Evolutionary conservation across 2,329 filamentous ascomycete genomes (phyloP).

Genomic region (Colletotrichum acutatum): DNA sequence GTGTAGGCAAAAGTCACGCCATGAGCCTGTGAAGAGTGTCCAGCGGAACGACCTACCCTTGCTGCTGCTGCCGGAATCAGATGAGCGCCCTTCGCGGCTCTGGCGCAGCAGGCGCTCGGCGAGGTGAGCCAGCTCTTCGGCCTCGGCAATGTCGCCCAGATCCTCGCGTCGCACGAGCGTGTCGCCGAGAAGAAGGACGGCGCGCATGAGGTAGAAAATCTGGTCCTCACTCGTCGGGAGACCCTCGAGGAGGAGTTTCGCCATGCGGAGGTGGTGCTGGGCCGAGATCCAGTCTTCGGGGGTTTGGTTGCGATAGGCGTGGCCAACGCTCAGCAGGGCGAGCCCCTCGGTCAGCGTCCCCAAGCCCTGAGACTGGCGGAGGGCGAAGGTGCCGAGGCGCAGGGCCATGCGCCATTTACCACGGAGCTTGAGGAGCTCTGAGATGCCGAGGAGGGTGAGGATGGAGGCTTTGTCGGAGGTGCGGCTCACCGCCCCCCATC

Average conservation of each 20-base stretch:
- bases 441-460: conserved; percentile 30
- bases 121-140: conserved; percentile 28
- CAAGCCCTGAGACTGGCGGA: conserved; percentile 24
- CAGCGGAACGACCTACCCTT: conserved; percentile 26
- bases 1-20: conserved; percentile 37
- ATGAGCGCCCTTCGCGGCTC: conserved; percentile 10
- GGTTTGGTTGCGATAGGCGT: conserved; percentile 35
- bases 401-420: conserved; percentile 34
- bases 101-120: conserved; percentile 32
- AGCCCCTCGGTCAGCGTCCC: conserved; percentile 34
- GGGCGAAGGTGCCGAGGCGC: conserved; percentile 19
- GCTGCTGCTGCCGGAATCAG: no score
- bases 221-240: conserved; percentile 30
- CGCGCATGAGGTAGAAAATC: conserved; percentile 36
- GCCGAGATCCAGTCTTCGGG: conserved; percentile 33
- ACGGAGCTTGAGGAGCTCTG: conserved; percentile 33
- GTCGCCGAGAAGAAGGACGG: conserved; percentile 37
- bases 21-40: conserved; percentile 32
- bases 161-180: conserved; percentile 36
- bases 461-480: conserved; percentile 31
- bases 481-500: conserved; percentile 36
- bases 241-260: conserved; percentile 28
- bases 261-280: conserved; percentile 33
- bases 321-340: conserved; percentile 34
- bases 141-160: conserved; percentile 32